These are phyloP conservation scores for Aspergillus jensenii DNA, from an alignment of 2,329 filamentous ascomycete genomes.

Conservation along the genomic window DNA sequence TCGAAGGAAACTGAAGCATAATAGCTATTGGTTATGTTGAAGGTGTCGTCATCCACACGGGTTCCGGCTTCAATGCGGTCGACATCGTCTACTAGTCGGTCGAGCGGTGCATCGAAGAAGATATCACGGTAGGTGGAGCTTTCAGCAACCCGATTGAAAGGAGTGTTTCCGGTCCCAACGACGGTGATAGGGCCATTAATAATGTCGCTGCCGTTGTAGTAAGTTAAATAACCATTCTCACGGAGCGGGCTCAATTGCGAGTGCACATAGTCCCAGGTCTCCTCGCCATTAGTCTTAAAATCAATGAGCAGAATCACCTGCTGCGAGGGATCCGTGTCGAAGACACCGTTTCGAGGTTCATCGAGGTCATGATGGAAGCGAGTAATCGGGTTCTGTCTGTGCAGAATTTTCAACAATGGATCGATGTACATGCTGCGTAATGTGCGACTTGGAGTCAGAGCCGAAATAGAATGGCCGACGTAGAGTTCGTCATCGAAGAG, in stretches of 20 bases:
- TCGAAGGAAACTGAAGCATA: constrained; percentile 58
- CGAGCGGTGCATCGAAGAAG: constrained; percentile 57
- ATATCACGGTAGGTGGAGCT: constrained; percentile 53
- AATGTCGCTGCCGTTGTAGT: constrained; percentile 48
- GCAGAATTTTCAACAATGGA: constrained; percentile 51
- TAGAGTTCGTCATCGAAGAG: constrained; percentile 53
- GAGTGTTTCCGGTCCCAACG: constrained; percentile 55
- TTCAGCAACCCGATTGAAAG: constrained; percentile 47
- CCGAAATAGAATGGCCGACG: constrained; percentile 53
- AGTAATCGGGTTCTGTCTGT: constrained; percentile 48
- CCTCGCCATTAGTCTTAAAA: constrained; percentile 45
- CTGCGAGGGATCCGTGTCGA: constrained; percentile 50
- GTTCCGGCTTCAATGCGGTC: background rate
- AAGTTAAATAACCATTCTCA: constrained; percentile 50
- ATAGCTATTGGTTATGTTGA: constrained; percentile 54
- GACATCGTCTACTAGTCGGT: constrained; percentile 32
- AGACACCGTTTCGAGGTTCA: constrained; percentile 47
- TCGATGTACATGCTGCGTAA: constrained; percentile 55
- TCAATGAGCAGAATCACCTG: constrained; percentile 55
- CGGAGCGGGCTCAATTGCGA: constrained; percentile 50
- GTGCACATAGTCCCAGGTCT: constrained; percentile 38
- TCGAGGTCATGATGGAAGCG: constrained; percentile 33
- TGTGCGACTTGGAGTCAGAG: constrained; percentile 49
- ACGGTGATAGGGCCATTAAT: constrained; percentile 51
- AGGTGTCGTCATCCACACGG: constrained; percentile 31